Evolutionary conservation across 1,284 basidiomycete genomes (phyloP).

Genomic region (Melampsora americana): DNA sequence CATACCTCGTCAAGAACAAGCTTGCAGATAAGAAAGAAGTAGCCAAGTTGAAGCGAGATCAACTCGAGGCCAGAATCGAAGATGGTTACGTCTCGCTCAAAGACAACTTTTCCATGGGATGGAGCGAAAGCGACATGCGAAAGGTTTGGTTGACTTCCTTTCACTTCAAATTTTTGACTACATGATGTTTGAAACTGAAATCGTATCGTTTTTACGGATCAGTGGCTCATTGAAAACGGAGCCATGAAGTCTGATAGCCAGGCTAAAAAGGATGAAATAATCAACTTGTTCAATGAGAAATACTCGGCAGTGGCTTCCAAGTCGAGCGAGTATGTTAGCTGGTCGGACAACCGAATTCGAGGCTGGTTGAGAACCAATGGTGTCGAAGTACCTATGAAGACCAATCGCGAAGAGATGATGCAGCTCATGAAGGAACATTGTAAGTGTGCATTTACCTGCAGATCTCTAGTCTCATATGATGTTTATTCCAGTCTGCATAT

Average conservation of each 20-base stretch:
- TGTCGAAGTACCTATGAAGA: constrained; percentile 45
- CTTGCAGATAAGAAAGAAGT: constrained; percentile 45
- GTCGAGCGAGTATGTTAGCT: constrained; percentile 50
- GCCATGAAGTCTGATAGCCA: constrained; percentile 67
- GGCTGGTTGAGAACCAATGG: constrained; percentile 51
- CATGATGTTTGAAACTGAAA: constrained; percentile 56
- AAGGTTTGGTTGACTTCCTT: constrained; percentile 3
- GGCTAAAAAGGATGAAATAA: constrained; percentile 54
- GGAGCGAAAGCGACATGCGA: constrained; percentile 63
- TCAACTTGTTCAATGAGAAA: constrained; percentile 49
- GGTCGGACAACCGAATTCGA: constrained; percentile 51
- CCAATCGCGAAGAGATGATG: constrained; percentile 67
- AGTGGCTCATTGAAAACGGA: constrained; percentile 73
- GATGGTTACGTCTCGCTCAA: constrained; percentile 71
- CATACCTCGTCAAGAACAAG: constrained; percentile 50
- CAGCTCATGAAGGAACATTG: constrained; percentile 67
- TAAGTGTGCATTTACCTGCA: neutral
- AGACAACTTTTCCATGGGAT: constrained; percentile 68
- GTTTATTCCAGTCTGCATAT: constrained; percentile 43
- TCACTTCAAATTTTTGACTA: constrained; percentile 57
- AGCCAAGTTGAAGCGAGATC: constrained; percentile 61
- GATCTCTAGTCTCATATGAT: constrained; percentile 47
- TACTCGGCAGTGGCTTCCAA: constrained; percentile 47
- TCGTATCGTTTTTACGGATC: constrained; percentile 26
- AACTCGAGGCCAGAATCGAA: constrained; percentile 69